A percentile compares a stretch with the other conserved stretches of the same genome.
Conservation (phyloP, 2,329 filamentous ascomycete genomes). For the Myriosclerotinia duriaeana region DNA sequence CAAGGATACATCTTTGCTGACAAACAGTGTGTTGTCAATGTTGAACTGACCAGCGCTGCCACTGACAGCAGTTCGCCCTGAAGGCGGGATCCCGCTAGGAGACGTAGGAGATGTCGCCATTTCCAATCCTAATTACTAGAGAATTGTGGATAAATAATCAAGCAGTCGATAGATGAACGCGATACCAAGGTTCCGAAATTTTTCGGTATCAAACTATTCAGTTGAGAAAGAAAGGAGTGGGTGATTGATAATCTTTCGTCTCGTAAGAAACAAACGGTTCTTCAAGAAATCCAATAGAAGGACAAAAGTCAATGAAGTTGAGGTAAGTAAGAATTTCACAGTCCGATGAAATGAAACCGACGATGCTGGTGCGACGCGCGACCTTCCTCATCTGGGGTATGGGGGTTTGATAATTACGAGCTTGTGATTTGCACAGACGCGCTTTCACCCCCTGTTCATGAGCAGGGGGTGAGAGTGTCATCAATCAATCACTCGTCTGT, state of each 20-base stretch:
- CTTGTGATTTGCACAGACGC: conserved; percentile 14
- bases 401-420: background rate
- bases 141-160: background rate
- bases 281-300: background rate
- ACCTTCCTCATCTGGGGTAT: conserved; percentile 14
- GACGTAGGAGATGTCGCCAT: conserved; percentile 15
- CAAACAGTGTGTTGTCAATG: conserved; percentile 15
- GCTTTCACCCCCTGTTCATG: background rate
- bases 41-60: conserved; percentile 1
- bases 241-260: background rate
- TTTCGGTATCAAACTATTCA: conserved; percentile 1
- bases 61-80: background rate
- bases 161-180: conserved; percentile 1
- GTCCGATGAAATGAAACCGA: background rate
- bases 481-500: background rate
- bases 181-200: conserved; percentile 19
- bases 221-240: background rate
- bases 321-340: background rate
- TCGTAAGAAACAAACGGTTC: background rate
- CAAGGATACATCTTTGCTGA: conserved; percentile 16
- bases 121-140: background rate
- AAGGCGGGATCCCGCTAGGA: background rate
- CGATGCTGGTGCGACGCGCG: conserved; percentile 16
- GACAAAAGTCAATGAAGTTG: background rate
- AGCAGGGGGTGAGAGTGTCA: background rate